Evolutionary conservation across 2,329 filamentous ascomycete genomes (phyloP), one percentile per base, ranked within the genome.

Genomic region (Seiridium unicorne): DNA sequence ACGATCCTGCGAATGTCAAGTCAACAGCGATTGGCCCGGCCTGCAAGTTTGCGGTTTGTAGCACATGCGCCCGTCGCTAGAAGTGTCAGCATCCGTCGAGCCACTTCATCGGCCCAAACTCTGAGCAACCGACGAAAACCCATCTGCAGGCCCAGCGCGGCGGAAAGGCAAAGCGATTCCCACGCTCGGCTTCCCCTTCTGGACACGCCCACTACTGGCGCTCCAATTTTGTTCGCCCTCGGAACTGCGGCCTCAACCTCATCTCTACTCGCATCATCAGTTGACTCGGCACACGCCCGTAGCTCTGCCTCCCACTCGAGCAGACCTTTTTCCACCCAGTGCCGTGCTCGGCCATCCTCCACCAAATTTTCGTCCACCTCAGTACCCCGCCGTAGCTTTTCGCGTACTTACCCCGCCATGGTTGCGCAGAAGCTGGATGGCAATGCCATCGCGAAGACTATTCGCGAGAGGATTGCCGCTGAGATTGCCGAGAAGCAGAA

Each of bases 341-440:
- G 42, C 55, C 55, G 55, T 35, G 26, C 42, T 18, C 32, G 55
- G 55, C 44, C 55, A 35, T 6, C 13, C 10, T n/a, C 55, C 35
- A 34, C 55, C 47, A 36, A 51, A 34, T 53, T 47, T 35, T 31
- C 44, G 10, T 47, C 8, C 36, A 31, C 44, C 32, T 44, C 51
- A 31, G 59, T 63, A 47, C 63, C 60, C 38, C 46, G 48, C 49
- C 68, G 73, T 63, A 62, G 64, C 61, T 82, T 81, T 68, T 77
- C 78, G 47, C 77, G 77, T 67, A 86, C 84, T 64, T 68, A 79
- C 68, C 72, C 79, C 77, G 81, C 78, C 72, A 98, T 97, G 93
- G 86, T 87, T 68, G 94, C 92, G 67, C 86, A 84, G 70, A 97
- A 93, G 82, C 95, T 99, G 71, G 95, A 99, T 81, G 95, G 95